A percentile compares a stretch with the other conserved stretches of the same genome.
These are phyloP conservation scores for Fusarium sp. DNA, from an alignment of 2,329 filamentous ascomycete species.

Conservation along the genomic window DNA sequence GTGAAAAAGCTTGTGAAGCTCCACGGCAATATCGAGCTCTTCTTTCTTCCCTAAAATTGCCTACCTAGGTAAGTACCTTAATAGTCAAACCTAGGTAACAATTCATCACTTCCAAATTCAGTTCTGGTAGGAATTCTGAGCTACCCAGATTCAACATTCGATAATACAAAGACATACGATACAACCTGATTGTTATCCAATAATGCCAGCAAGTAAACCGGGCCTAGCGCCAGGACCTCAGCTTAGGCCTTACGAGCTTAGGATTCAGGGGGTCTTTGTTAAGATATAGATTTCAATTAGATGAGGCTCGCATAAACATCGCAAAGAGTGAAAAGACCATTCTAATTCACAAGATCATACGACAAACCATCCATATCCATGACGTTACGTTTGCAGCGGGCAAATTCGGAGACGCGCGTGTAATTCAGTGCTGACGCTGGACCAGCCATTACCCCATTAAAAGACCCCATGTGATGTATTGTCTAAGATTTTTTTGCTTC, in stretches of 20 bases:
- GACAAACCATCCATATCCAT: constrained; percentile 38
- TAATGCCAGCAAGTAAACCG: constrained; percentile 31
- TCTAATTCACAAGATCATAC: constrained; percentile 36
- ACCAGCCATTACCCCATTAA: constrained; percentile 43
- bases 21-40: constrained; percentile 29
- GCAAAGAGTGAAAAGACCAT: constrained; percentile 10
- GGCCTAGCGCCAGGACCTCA: constrained; percentile 24
- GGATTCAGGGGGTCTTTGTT: constrained; percentile 26
- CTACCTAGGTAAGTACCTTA: constrained; percentile 16
- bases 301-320: constrained; percentile 31
- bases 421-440: constrained; percentile 33
- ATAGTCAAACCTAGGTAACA: too few species aligned
- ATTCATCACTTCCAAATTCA: too few species aligned
- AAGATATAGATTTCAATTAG: constrained; percentile 21
- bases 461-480: constrained; percentile 34
- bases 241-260: constrained; percentile 3
- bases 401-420: constrained; percentile 40
- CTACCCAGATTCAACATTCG: constrained; percentile 11
- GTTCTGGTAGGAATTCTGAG: too few species aligned
- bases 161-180: constrained; percentile 37
- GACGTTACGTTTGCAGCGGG: constrained; percentile 42
- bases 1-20: constrained; percentile 45
- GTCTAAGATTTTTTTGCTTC: constrained; percentile 36
- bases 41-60: constrained; percentile 19
- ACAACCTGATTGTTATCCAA: constrained; percentile 28